A percentile compares a stretch with the other conserved stretches of the same genome.
Evolutionary conservation across 306 rosid genomes (phyloP).

Genomic region (Prunus davidiana): DNA sequence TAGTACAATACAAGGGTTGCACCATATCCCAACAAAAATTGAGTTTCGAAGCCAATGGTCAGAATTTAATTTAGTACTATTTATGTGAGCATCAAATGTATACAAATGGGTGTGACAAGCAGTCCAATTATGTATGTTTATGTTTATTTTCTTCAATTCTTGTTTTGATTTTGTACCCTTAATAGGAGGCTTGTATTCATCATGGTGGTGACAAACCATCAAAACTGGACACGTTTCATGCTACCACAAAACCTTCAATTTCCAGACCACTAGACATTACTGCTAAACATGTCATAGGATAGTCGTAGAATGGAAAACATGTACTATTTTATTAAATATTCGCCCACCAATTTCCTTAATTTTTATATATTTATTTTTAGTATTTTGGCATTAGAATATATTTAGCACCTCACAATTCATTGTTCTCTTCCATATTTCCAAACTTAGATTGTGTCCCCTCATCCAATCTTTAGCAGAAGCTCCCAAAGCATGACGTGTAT

Average conservation of each 20-base stretch:
- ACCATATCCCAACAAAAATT: background rate
- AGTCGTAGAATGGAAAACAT: background rate
- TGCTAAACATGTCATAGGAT: background rate
- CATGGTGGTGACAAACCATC: background rate
- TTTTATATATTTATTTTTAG: background rate
- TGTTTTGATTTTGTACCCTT: background rate
- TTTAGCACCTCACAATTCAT: background rate
- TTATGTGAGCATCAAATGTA: background rate
- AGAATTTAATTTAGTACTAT: background rate
- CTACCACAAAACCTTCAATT: background rate
- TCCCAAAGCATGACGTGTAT: background rate
- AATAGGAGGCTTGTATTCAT: background rate
- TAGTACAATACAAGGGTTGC: background rate
- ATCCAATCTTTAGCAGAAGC: background rate
- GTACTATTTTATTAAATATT: background rate
- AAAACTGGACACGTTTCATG: background rate
- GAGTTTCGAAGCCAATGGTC: background rate
- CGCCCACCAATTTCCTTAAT: background rate
- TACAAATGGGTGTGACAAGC: background rate
- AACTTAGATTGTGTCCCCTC: background rate
- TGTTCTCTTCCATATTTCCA: background rate
- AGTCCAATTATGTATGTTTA: background rate
- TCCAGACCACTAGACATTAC: too few relatives aligned
- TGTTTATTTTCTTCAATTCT: background rate
- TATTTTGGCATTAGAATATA: background rate